Evolutionary conservation across 768 basidiomycete species (phyloP).

Genomic region (Serendipita sp.): DNA sequence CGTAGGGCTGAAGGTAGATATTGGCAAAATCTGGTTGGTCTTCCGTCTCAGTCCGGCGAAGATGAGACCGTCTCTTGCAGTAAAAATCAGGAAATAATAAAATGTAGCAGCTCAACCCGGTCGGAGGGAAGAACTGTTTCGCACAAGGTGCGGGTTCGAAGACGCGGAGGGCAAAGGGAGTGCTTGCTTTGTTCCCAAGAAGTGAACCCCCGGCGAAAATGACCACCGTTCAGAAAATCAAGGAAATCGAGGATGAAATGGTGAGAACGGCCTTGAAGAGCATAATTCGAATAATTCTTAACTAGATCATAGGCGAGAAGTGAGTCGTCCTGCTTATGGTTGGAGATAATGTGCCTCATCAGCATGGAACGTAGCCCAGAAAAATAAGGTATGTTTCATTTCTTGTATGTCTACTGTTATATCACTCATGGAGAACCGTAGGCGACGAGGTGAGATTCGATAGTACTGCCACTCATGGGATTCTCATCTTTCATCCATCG

Average conservation of each 20-base stretch:
- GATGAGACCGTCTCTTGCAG: background rate
- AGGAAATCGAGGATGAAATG: conserved; percentile 98
- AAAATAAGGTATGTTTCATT: conserved; percentile 45
- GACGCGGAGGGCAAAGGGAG: background rate
- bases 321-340: background rate
- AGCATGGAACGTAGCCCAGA: conserved; percentile 47
- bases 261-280: conserved; percentile 31
- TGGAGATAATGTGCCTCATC: conserved; percentile 12
- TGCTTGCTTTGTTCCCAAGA: background rate
- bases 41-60: conserved; percentile 1
- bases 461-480: background rate
- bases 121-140: background rate
- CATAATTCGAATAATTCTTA: background rate
- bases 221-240: conserved; percentile 86
- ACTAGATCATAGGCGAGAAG: background rate
- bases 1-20: conserved; percentile 6
- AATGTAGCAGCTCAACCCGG: background rate
- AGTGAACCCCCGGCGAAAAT: conserved; percentile 28
- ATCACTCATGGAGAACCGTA: conserved; percentile 35
- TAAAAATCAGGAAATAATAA: background rate
- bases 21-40: background rate
- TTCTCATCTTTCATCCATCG: background rate
- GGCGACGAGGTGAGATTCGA: conserved; percentile 13
- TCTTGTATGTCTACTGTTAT: background rate
- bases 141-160: background rate